Evolutionary conservation across 495 filamentous ascomycete species (phyloP), one percentile per base, ranked within the genome.

Genomic region (Monascus purpureus): DNA sequence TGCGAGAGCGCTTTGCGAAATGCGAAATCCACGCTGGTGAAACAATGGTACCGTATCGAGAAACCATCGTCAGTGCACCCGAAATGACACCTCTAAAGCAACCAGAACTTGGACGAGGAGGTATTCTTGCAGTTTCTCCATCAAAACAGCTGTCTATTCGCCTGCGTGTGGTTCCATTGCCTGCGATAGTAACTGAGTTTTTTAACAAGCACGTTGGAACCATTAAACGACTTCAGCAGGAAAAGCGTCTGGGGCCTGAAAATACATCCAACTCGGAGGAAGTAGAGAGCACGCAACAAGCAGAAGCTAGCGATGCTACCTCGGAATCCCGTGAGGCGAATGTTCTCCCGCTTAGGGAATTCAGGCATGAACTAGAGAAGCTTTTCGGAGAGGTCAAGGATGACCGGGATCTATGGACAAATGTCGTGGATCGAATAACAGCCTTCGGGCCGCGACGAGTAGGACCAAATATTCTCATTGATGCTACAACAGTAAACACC

Each of bases 1-100:
- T 99, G 6, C 67, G 82, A 31, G 90, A 96, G 49, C 70, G 92
- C 4, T 99, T 93, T 53, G 90, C 90, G 3, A 76, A 73, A 40
- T 95, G 93, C 40, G 90, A 99, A 36, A 92, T 99, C 33, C 90
- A 96, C 42, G 80, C 81, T 33, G 83, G 87, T 33, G 80, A 80
- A 19, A 85, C 92, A 2, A 96, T 96, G 32, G 90, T 99, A 4
- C 90, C 90, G 5, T 99, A 93, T 53, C 72, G 87, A 13, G 90
- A 99, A 54, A 85, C 82, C 2, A 95, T 93, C 27, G 77, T 93
- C 20, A 68, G 70, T 28, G 82, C 79, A 1, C 65, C 77, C 11
- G 90, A 97, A 49, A 97, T 97, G 90, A 72, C 84, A 2, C 72
- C 86, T 0, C 80, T 85, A 0, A 86, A 67, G 39, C 80, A 88